Evolutionary conservation across 2,329 filamentous ascomycete genomes (phyloP).

Genomic region (Pseudonectria foliicola): DNA sequence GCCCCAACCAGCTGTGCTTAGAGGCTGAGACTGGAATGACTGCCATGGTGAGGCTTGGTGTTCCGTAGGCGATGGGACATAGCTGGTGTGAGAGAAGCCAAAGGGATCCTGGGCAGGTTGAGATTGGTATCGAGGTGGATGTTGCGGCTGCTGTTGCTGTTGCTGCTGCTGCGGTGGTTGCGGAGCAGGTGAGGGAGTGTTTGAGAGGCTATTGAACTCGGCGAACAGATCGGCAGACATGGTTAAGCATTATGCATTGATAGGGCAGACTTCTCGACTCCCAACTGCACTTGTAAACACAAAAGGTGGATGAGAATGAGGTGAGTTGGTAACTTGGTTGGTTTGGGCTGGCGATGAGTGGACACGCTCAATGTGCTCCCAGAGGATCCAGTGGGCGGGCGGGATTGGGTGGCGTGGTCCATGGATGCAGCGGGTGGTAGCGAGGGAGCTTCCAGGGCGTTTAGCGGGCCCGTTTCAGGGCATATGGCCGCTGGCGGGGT

Average conservation of each 20-base stretch:
- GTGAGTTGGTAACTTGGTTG: neutral
- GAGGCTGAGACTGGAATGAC: conserved; percentile 20
- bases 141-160: conserved; percentile 6
- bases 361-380: too few relatives aligned
- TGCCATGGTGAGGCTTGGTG: conserved; percentile 27
- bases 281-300: neutral
- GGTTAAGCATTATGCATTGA: conserved; percentile 8
- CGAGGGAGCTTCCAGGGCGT: neutral
- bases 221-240: conserved; percentile 64
- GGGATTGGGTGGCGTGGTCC: conserved; percentile 3
- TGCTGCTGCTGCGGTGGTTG: conserved; percentile 15
- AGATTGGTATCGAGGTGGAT: conserved; percentile 6
- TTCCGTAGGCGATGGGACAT: conserved; percentile 7
- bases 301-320: conserved; percentile 1
- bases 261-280: conserved; percentile 9
- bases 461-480: too few relatives aligned
- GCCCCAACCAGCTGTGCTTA: conserved; percentile 13
- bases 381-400: neutral
- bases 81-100: conserved; percentile 15
- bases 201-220: conserved; percentile 48
- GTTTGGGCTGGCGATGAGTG: too few relatives aligned
- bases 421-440: too few relatives aligned
- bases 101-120: conserved; percentile 21
- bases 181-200: conserved; percentile 22
- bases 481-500: too few relatives aligned